phyloP scores from a whole-genome alignment of 108 stramenopile genomes.

The Pinguiococcus pyrenoidosus region DNA sequence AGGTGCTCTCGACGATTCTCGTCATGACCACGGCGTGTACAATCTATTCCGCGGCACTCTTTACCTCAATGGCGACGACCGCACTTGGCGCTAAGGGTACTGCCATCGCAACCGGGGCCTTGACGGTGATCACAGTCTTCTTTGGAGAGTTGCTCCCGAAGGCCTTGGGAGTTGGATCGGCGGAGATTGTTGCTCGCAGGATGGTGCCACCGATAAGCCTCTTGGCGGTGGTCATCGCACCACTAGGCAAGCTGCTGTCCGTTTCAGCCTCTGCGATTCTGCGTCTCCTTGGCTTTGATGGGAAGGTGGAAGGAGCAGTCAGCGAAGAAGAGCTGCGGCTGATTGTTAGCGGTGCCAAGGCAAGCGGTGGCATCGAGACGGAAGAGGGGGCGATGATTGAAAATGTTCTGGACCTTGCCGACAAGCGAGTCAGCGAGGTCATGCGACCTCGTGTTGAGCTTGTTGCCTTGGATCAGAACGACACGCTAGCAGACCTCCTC shows the following conservation, averaged over 20 bases:
- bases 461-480: conserved; percentile 60
- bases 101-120: too few relatives aligned
- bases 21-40: conserved; percentile 77
- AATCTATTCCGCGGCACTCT: conserved; percentile 46
- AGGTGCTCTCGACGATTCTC: conserved; percentile 81
- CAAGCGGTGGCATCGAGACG: conserved; percentile 83
- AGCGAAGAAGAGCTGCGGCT: conserved; percentile 79
- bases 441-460: conserved; percentile 92
- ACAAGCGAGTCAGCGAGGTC: conserved; percentile 44
- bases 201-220: conserved; percentile 77
- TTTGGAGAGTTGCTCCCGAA: conserved; percentile 91
- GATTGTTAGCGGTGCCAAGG: conserved; percentile 80
- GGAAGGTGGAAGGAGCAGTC: conserved; percentile 53
- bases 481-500: conserved; percentile 65
- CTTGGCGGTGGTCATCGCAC: conserved; percentile 59
- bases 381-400: conserved; percentile 92
- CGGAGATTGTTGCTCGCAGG: conserved; percentile 71
- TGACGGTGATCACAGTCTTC: conserved; percentile 78
- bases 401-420: conserved; percentile 67
- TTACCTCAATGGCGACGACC: conserved; percentile 67
- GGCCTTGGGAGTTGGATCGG: conserved; percentile 79
- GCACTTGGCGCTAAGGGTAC: too few relatives aligned
- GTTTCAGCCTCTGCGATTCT: conserved; percentile 27
- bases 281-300: conserved; percentile 57
- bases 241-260: conserved; percentile 49